Evolutionary conservation across 2,329 filamentous ascomycete genomes (phyloP).

Genomic region (Aspergillus tubingensis): DNA sequence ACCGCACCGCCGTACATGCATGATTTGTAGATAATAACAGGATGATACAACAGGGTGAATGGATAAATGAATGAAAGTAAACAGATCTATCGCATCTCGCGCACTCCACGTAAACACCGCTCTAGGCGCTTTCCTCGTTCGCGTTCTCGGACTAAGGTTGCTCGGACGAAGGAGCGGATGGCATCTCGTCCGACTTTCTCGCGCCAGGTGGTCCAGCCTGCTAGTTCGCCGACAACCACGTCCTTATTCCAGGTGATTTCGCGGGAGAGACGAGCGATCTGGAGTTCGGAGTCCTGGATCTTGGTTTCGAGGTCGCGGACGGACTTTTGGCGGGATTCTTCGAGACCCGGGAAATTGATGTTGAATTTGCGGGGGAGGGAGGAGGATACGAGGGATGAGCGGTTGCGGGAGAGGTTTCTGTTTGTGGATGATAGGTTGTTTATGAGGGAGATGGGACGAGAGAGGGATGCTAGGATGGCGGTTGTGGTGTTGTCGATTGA

Average conservation of each 20-base stretch:
- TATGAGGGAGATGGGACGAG: constrained; percentile 77
- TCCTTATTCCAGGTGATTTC: constrained; percentile 92
- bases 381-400: constrained; percentile 69
- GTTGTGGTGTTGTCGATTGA: constrained; percentile 82
- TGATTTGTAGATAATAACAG: neutral
- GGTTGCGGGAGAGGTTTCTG: constrained; percentile 75
- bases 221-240: constrained; percentile 86
- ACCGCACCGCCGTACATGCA: neutral
- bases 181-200: constrained; percentile 74
- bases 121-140: constrained; percentile 78
- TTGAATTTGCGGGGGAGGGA: constrained; percentile 50
- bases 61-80: too few species aligned
- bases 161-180: constrained; percentile 72
- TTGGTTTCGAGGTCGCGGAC: constrained; percentile 84
- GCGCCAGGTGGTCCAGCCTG: constrained; percentile 90
- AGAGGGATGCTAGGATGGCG: constrained; percentile 76
- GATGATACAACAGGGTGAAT: neutral
- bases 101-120: constrained; percentile 70
- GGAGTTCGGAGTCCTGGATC: constrained; percentile 67
- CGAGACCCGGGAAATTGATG: constrained; percentile 58
- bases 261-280: constrained; percentile 72
- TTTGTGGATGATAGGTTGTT: constrained; percentile 72
- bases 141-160: constrained; percentile 77
- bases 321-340: constrained; percentile 80
- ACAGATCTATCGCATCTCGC: constrained; percentile 21